phyloP scores from a whole-genome alignment of 2,329 filamentous ascomycete species.

The Colletotrichum scovillei region DNA sequence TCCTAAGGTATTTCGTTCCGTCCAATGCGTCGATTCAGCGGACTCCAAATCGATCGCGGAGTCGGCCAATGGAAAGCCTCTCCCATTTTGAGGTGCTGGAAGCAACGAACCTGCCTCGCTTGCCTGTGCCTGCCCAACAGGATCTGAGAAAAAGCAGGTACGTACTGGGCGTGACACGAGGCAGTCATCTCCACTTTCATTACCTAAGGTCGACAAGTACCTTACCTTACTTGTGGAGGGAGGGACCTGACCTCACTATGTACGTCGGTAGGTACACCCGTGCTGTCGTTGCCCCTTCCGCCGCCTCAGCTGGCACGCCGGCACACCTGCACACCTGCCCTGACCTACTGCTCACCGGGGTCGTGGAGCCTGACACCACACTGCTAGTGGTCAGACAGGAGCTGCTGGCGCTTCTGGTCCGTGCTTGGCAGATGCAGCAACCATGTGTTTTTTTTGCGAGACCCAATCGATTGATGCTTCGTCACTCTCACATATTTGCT shows the following conservation, averaged over 20 bases:
- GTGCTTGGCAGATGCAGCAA: slow-evolving; percentile 49
- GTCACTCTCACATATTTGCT: slow-evolving; percentile 39
- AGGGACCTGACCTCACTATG: background rate
- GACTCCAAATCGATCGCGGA: slow-evolving; percentile 24
- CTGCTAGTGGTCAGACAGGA: slow-evolving; percentile 12
- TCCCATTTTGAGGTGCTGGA: background rate
- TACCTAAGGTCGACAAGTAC: background rate
- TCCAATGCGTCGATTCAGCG: slow-evolving; percentile 33
- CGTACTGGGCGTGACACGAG: slow-evolving; percentile 5
- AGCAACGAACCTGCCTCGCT: background rate
- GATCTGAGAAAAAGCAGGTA: slow-evolving; percentile 4
- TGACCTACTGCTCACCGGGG: slow-evolving; percentile 15
- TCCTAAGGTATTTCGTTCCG: slow-evolving; percentile 22
- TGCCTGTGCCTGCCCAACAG: background rate
- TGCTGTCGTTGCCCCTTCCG: slow-evolving; percentile 24
- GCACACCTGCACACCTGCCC: slow-evolving; percentile 24
- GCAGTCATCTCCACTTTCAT: background rate
- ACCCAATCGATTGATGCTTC: slow-evolving; percentile 43
- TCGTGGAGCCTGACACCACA: background rate
- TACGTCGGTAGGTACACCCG: slow-evolving; percentile 11
- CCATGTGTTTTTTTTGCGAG: slow-evolving; percentile 42
- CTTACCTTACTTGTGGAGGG: background rate
- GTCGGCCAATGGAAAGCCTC: slow-evolving; percentile 18
- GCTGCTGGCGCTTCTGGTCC: slow-evolving; percentile 41
- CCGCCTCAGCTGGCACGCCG: slow-evolving; percentile 30